Conservation (phyloP, 176 grass and related monocot species). For the Zea luxurians region DNA sequence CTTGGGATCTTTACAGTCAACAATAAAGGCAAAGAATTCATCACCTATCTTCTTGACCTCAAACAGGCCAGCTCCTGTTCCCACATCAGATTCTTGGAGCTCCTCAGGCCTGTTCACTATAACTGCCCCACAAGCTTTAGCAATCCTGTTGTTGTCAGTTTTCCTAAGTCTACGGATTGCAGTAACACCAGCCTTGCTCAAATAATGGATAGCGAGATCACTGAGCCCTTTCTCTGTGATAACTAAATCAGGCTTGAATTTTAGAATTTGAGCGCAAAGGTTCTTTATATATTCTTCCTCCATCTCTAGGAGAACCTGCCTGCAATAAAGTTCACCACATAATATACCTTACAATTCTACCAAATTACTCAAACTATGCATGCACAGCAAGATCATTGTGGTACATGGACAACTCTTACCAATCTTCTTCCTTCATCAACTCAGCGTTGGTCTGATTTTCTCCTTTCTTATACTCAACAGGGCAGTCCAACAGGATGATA, state of each 20-base stretch:
- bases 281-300: conserved; percentile 99
- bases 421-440: conserved; percentile 96
- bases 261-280: conserved; percentile 77
- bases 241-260: conserved; percentile 95
- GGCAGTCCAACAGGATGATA: conserved; percentile 89
- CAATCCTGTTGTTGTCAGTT: conserved; percentile 97
- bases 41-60: conserved; percentile 98
- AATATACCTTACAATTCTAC: background rate
- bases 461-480: conserved; percentile 97
- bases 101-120: conserved; percentile 96
- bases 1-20: conserved; percentile 97
- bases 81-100: conserved; percentile 97
- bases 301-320: conserved; percentile 94
- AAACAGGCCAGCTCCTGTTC: conserved; percentile 83
- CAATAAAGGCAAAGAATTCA: conserved; percentile 89
- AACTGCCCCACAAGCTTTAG: conserved; percentile 90
- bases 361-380: conserved; percentile 5
- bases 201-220: conserved; percentile 90
- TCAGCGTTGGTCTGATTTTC: conserved; percentile 99
- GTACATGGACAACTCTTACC: conserved; percentile 50
- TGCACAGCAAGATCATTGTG: background rate
- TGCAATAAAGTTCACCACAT: conserved; percentile 25
- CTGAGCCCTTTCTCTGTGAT: conserved; percentile 94
- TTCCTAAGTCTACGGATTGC: conserved; percentile 88
- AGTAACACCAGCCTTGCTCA: conserved; percentile 93